Evolutionary conservation across 2,329 filamentous ascomycete species (phyloP), one percentile per base, ranked within the genome.

Genomic region (Diaporthe australafricana): DNA sequence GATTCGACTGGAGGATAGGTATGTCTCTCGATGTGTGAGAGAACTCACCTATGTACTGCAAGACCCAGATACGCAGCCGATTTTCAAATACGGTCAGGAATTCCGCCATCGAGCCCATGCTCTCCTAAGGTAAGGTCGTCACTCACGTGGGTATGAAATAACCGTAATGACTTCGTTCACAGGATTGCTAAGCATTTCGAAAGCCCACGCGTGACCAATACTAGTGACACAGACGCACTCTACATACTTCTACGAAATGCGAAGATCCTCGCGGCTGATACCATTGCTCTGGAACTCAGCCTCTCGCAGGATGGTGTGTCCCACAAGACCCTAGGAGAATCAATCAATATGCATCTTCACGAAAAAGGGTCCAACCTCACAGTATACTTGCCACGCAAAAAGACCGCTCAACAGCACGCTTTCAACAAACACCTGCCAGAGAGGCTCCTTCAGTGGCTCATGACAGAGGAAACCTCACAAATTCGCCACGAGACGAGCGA

Each of bases 371-470:
- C 30, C 0, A 16, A 32, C 0, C 72, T 82, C 5, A 75, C 73
- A 4, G 65, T 84, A 0, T 84, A 80, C n/a, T 70, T 84, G 0
- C 82, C 83, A 0, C 73, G 72, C 5, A 65, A 78, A 12, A 75
- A 74, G 16, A 72, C 76, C 12, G 56, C 72, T 0, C 82, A 80
- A 57, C 74, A 78, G 6, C 74, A 78, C 7, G 79, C 76, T 65
- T 83, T 80, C 72, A 74, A 70, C 14, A 75, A 74, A 0, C 38
- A 63, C 0, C 78, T 84, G 1, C 76, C 80, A 0, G 67, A 74
- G 7, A 76, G 71, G 1, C 74, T 84, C 2, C 74, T 79, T 0
- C 70, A 77, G 12, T 83, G 81, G 80, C 76, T 84, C 52, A 82
- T 84, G 80, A 78, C 73, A 17, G 75, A 80, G 22, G 74, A 75